A percentile compares a stretch with the other conserved stretches of the same genome.
phyloP scores from a whole-genome alignment of 2,329 filamentous ascomycete genomes.

The Fusarium veterinarium region DNA sequence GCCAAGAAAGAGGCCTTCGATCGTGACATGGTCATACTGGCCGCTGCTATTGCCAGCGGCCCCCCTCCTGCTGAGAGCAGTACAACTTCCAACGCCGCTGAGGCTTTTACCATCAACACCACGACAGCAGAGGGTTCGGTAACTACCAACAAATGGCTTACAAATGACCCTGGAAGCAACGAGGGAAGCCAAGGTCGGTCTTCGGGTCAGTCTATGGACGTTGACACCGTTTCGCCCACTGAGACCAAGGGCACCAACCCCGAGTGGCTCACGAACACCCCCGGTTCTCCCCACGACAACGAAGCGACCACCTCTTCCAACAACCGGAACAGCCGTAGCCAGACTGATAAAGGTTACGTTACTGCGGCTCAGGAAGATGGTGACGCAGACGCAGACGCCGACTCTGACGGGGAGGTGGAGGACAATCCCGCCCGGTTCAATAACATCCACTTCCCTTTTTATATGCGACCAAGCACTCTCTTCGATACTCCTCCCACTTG shows the following conservation, averaged over 20 bases:
- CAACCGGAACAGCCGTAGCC: not conserved
- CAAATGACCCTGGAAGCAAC: not conserved
- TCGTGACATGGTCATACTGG: not conserved
- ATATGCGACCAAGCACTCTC: not conserved
- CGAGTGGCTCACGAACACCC: not conserved
- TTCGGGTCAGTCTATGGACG: not conserved
- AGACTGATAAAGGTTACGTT: not conserved
- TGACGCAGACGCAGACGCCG: not conserved
- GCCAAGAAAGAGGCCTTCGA: not conserved
- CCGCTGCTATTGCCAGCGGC: too few relatives aligned
- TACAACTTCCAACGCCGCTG: not conserved
- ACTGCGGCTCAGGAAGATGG: not conserved
- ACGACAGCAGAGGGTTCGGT: not conserved
- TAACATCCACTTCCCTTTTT: not conserved
- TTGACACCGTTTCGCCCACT: not conserved
- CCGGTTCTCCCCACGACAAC: not conserved
- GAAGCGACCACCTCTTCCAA: not conserved
- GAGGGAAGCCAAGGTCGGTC: accelerated
- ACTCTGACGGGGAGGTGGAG: not conserved
- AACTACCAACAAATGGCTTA: not conserved
- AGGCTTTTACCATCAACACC: not conserved
- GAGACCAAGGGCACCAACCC: accelerated
- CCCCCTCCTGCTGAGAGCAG: not conserved
- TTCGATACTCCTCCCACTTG: not conserved
- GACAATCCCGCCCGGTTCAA: accelerated